phyloP scores from a whole-genome alignment of 73 alveolate genomes.

The Blepharisma japonicum region DNA sequence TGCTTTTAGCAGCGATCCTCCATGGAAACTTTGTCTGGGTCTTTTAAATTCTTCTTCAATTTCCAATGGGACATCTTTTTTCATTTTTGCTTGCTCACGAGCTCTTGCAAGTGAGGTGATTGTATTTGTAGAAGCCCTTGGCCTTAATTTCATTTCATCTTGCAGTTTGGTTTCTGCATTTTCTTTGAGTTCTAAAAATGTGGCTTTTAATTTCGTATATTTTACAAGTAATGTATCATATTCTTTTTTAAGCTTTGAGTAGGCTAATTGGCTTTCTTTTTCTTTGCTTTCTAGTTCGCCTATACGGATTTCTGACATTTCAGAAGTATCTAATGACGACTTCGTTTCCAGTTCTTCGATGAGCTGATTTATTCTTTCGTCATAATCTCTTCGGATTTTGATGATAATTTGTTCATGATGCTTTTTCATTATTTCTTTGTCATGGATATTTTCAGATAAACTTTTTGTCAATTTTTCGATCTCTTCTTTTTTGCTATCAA shows the following conservation, averaged over 20 bases:
- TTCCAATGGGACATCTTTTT: background rate
- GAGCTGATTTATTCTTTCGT: background rate
- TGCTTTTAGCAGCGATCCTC: background rate
- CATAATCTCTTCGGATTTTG: background rate
- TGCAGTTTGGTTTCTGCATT: background rate
- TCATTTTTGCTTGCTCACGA: background rate
- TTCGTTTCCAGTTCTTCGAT: no score
- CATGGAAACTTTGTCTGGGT: background rate
- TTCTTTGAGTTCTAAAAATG: slow-evolving; percentile 11
- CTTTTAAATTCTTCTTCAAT: background rate
- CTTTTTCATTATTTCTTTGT: slow-evolving; percentile 27
- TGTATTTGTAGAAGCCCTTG: background rate
- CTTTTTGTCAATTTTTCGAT: slow-evolving; percentile 5
- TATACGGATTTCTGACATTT: background rate
- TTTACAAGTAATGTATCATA: background rate
- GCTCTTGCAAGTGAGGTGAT: background rate
- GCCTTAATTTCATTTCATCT: background rate
- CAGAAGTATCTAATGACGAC: background rate
- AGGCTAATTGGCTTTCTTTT: background rate
- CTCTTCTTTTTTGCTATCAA: slow-evolving; percentile 5
- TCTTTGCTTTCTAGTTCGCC: background rate
- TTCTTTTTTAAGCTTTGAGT: background rate
- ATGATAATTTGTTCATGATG: background rate
- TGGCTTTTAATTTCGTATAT: background rate
- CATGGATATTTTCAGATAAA: slow-evolving; percentile 16